These are phyloP conservation scores for Alternaria gaisen DNA, from an alignment of 2,329 filamentous ascomycete genomes.

Conservation along the genomic window DNA sequence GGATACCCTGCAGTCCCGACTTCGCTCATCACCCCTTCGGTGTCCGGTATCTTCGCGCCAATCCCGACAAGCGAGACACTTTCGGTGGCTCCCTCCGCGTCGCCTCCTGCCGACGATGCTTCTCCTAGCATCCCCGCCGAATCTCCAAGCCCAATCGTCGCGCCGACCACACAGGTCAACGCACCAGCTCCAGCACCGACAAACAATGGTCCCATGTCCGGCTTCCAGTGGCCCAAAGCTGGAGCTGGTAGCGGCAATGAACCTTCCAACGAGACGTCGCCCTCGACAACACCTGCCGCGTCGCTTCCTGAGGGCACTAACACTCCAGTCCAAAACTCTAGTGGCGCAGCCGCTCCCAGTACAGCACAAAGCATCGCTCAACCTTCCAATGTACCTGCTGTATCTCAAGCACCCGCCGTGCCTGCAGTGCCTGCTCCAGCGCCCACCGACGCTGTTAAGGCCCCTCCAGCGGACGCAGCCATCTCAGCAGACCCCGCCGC, in stretches of 20 bases:
- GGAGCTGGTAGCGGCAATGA: constrained; percentile 4
- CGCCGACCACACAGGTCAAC: constrained; percentile 17
- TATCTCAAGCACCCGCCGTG: constrained; percentile 1
- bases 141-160: constrained; percentile 8
- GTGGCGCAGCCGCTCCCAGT: constrained; percentile 11
- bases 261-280: constrained; percentile 5
- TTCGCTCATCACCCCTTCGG: constrained; percentile 12
- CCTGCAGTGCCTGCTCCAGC: constrained; percentile 10
- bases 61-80: constrained; percentile 17
- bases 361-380: constrained; percentile 14
- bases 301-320: constrained; percentile 11
- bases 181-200: constrained; percentile 13
- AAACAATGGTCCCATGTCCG: constrained; percentile 25
- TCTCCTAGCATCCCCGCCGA: constrained; percentile 2
- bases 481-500: background rate
- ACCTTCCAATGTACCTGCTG: constrained; percentile 11
- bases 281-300: constrained; percentile 12
- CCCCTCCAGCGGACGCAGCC: constrained; percentile 5
- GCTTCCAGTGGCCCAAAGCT: constrained; percentile 33
- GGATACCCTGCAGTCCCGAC: constrained; percentile 9
- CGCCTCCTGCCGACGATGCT: constrained; percentile 7
- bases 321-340: constrained; percentile 9
- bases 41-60: constrained; percentile 14
- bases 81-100: background rate
- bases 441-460: constrained; percentile 7